phyloP scores from a whole-genome alignment of 257 asterid genomes.

The Verbena officinalis region DNA sequence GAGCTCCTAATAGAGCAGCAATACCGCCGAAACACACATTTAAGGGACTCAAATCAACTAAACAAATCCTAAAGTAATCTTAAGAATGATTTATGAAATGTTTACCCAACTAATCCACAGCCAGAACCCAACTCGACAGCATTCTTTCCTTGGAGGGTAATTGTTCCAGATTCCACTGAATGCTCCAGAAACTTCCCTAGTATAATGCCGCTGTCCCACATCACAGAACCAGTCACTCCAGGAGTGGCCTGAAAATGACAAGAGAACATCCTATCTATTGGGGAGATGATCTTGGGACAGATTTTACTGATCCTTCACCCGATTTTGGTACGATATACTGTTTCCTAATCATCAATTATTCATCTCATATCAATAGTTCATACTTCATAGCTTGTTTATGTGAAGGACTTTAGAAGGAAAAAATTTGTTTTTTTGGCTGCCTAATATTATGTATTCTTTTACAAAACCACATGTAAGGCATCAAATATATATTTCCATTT shows the following conservation, averaged over 20 bases:
- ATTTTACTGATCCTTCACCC: slow-evolving; percentile 58
- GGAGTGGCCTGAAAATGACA: slow-evolving; percentile 73
- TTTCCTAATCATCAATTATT: slow-evolving; percentile 11
- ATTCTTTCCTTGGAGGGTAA: slow-evolving; percentile 70
- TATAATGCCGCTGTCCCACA: slow-evolving; percentile 98
- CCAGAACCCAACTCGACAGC: slow-evolving; percentile 93
- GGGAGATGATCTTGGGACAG: slow-evolving; percentile 70
- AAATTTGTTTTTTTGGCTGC: no score
- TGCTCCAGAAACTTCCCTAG: slow-evolving; percentile 89
- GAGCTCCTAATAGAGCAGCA: slow-evolving; percentile 89
- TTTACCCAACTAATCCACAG: slow-evolving; percentile 88
- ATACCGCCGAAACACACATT: slow-evolving; percentile 63
- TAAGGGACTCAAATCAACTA: slow-evolving; percentile 34
- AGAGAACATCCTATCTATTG: slow-evolving; percentile 31
- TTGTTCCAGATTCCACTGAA: slow-evolving; percentile 64
- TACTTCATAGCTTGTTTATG: not conserved
- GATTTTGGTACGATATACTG: slow-evolving; percentile 63
- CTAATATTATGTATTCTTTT: no score
- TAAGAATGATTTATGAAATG: not conserved
- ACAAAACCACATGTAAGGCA: no score
- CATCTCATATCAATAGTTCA: not conserved
- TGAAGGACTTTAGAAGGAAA: not conserved
- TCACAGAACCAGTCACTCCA: slow-evolving; percentile 93
- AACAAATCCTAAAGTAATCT: slow-evolving; percentile 16
- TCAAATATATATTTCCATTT: no score